Conservation (phyloP, 129 eudicot genomes). For the Dittrichia graveolens region DNA sequence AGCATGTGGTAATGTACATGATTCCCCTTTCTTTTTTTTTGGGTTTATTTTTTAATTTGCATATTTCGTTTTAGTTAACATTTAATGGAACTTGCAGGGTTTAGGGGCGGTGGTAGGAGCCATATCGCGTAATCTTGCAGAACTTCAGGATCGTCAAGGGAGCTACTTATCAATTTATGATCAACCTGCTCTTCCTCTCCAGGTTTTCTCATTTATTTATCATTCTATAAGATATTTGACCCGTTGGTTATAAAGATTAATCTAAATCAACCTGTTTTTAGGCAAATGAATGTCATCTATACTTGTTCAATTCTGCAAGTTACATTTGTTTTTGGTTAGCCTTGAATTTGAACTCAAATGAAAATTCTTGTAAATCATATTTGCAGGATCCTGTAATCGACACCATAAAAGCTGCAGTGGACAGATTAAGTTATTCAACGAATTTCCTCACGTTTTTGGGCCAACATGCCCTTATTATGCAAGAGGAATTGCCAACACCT, state of each 20-base stretch:
- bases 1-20: constrained; percentile 79
- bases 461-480: constrained; percentile 92
- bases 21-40: not conserved
- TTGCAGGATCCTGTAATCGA: constrained; percentile 90
- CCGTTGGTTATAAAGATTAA: not conserved
- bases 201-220: constrained; percentile 48
- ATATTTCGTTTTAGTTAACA: constrained; percentile 11
- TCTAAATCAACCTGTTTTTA: not conserved
- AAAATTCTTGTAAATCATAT: constrained; percentile 9
- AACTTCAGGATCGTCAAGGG: constrained; percentile 92
- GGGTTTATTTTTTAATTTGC: not conserved
- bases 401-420: constrained; percentile 67
- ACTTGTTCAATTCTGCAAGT: not conserved
- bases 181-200: constrained; percentile 86
- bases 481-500: constrained; percentile 73
- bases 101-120: constrained; percentile 97
- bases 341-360: not conserved
- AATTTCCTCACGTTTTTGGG: constrained; percentile 75
- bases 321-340: not conserved
- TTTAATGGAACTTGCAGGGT: constrained; percentile 53
- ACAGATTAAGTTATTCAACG: constrained; percentile 72
- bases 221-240: not conserved
- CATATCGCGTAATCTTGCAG: constrained; percentile 86
- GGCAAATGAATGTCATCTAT: not conserved
- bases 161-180: constrained; percentile 96